Percentiles rank a stretch among this genome's conserved stretches.
These are phyloP conservation scores for Amanita rimosa DNA, from an alignment of 768 basidiomycete genomes.

Conservation along the genomic window DNA sequence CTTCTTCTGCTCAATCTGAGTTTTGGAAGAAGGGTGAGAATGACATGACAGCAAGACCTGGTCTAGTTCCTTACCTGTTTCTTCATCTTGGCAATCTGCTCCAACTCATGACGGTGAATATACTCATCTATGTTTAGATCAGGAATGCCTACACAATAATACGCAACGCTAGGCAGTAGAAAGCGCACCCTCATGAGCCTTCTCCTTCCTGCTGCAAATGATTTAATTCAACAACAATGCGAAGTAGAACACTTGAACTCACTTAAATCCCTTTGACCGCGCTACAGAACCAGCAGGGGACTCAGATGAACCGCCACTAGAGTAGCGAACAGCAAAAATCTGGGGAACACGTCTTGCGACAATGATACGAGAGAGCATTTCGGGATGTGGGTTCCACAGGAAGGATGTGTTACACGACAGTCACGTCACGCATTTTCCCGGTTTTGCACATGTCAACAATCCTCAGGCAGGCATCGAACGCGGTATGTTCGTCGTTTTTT, in stretches of 20 bases:
- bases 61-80: constrained; percentile 25
- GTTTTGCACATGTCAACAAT: constrained; percentile 52
- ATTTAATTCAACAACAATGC: constrained; percentile 4
- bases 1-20: constrained; percentile 20
- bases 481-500: constrained; percentile 26
- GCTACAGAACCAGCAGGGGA: constrained; percentile 39
- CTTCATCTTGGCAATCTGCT: constrained; percentile 41
- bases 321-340: constrained; percentile 18
- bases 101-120: constrained; percentile 38
- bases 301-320: constrained; percentile 17
- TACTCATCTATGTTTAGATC: constrained; percentile 35
- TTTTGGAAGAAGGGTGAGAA: background rate
- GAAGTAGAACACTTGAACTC: constrained; percentile 2
- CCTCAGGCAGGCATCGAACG: constrained; percentile 45
- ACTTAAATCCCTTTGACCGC: constrained; percentile 45
- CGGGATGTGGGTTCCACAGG: constrained; percentile 5
- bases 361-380: constrained; percentile 28
- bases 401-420: background rate
- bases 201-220: constrained; percentile 44
- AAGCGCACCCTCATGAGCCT: constrained; percentile 35
- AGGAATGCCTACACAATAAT: background rate
- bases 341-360: constrained; percentile 26
- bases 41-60: background rate
- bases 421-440: constrained; percentile 29
- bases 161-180: background rate